Base-by-base conservation (phyloP, 495 filamentous ascomycete genomes). In the Penicillium turbatum region DNA sequence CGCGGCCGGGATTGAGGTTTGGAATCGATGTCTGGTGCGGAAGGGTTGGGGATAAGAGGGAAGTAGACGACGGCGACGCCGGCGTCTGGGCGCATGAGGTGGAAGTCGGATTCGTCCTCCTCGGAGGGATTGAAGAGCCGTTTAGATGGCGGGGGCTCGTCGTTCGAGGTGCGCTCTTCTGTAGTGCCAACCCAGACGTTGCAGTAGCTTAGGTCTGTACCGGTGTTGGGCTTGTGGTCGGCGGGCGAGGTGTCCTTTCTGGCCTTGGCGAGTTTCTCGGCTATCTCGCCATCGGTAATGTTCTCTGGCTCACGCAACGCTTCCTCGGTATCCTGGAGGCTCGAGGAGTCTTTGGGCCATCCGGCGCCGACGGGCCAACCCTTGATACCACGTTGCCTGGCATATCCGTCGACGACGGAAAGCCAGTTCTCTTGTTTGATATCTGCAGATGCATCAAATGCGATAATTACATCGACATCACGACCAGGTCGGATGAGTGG, bases 131-230 rank as follows among this genome's bases (percentile, higher is more conserved):
- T 57, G 64, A 77, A 77, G 26, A 80, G 65, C 16, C 74, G 74
- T 63, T 90, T 85, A 17, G 84, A 86, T 35, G 80, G 79, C 5
- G 87, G 85, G 5, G 86, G 85, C 38, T 88, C 80, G 0, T 75
- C 67, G 2, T 79, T 71, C 15, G 79, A 72, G 13, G 82, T 72
- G 6, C 81, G 79, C 62, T 95, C 88, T 60, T 87, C 75, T 5
- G 78, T 92, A 6, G 82, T 88, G 36, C 93, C 93, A 3, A 96
- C 88, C 93, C 93, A 98, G 53, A 98, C 79, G 30, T 90, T 97
- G 72, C 93, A 97, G 75, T 92, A 95, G 21, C 85, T 83, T 0
- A 97, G 75, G 32, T 89, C 86, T 15, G 75, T 73, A 72, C 81
- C 56, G 72, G 71, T 3, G n/a, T 21, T 37, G 30, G 53, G 39